These are phyloP conservation scores for Neopestalotiopsis clavispora DNA, from an alignment of 2,329 filamentous ascomycete species.

Conservation along the genomic window DNA sequence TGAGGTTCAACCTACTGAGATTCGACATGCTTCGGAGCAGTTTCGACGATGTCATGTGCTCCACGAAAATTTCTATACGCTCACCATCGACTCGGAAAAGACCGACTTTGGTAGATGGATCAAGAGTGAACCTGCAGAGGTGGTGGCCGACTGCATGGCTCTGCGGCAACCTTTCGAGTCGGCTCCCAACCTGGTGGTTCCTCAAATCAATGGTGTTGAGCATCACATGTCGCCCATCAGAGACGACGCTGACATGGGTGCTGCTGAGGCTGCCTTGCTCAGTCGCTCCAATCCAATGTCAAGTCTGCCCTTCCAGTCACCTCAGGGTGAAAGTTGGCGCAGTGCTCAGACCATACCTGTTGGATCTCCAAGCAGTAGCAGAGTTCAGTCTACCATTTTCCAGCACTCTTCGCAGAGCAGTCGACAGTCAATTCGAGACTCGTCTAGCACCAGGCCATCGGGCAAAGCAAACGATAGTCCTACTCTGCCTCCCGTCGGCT, in stretches of 20 bases:
- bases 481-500: constrained; percentile 60
- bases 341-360: constrained; percentile 57
- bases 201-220: constrained; percentile 27
- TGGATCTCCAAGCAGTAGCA: constrained; percentile 46
- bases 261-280: constrained; percentile 44
- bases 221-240: constrained; percentile 28
- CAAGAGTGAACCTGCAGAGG: constrained; percentile 78
- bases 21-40: constrained; percentile 75
- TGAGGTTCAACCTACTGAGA: constrained; percentile 78
- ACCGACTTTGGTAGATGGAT: constrained; percentile 78
- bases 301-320: constrained; percentile 26
- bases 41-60: constrained; percentile 76
- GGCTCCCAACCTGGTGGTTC: constrained; percentile 21
- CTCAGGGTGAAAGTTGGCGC: constrained; percentile 53
- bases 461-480: constrained; percentile 62
- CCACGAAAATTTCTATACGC: constrained; percentile 83
- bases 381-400: constrained; percentile 41
- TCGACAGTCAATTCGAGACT: constrained; percentile 53
- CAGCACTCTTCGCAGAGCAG: constrained; percentile 57
- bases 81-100: constrained; percentile 81
- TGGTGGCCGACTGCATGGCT: constrained; percentile 79
- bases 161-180: constrained; percentile 52
- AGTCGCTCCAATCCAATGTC: constrained; percentile 39
- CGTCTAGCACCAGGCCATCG: constrained; percentile 45
- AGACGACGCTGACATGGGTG: constrained; percentile 38